phyloP scores from a whole-genome alignment of 2,329 filamentous ascomycete species.

The Alternaria incomplexa region DNA sequence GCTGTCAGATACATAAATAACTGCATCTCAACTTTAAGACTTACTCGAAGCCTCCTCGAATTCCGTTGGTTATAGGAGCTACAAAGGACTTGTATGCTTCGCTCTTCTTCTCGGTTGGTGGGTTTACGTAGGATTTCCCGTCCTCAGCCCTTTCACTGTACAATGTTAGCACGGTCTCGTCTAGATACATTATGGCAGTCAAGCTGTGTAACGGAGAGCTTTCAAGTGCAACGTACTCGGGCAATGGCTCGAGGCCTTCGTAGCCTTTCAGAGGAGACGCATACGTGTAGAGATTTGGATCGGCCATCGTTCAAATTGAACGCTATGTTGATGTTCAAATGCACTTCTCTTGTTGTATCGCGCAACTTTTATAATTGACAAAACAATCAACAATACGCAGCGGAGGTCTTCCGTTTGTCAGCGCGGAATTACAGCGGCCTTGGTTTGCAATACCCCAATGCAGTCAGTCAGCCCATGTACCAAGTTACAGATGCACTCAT shows the following conservation, averaged over 20 bases:
- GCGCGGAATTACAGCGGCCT: slow-evolving; percentile 34
- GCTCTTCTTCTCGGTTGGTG: slow-evolving; percentile 65
- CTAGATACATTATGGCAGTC: too few species aligned
- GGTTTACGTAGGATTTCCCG: slow-evolving; percentile 79
- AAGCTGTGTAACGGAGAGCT: too few species aligned
- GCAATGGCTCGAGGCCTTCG: slow-evolving; percentile 61
- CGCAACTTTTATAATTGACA: background rate
- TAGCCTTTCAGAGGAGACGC: slow-evolving; percentile 66
- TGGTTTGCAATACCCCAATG: background rate
- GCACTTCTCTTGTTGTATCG: background rate
- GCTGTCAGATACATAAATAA: background rate
- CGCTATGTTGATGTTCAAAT: background rate
- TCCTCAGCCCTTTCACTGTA: slow-evolving; percentile 67
- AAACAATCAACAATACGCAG: background rate
- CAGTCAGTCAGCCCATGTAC: background rate
- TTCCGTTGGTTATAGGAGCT: slow-evolving; percentile 69
- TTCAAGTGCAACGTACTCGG: slow-evolving; percentile 44
- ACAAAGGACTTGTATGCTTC: slow-evolving; percentile 73
- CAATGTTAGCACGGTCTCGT: slow-evolving; percentile 7
- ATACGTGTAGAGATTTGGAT: slow-evolving; percentile 56
- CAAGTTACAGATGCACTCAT: background rate
- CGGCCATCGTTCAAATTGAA: slow-evolving; percentile 42
- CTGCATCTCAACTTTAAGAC: background rate
- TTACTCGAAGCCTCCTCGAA: slow-evolving; percentile 75
- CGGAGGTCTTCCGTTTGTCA: slow-evolving; percentile 29